phyloP scores from a whole-genome alignment of 2,329 filamentous ascomycete genomes.

The Aspergillus sp. region DNA sequence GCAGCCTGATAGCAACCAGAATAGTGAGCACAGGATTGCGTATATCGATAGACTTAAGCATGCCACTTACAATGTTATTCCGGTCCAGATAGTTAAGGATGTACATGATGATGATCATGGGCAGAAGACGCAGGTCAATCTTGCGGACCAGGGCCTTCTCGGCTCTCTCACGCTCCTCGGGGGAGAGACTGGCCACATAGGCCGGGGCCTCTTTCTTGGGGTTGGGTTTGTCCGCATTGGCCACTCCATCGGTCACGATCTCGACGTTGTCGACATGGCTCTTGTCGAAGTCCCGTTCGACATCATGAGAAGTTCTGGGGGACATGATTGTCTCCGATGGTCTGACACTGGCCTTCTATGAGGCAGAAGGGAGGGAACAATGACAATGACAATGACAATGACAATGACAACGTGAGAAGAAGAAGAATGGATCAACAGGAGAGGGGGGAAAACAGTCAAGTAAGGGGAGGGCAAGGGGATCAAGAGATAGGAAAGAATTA shows the following conservation, averaged over 20 bases:
- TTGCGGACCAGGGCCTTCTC: constrained; percentile 67
- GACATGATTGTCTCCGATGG: constrained; percentile 21
- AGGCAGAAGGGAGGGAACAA: background rate
- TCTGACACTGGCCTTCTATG: background rate
- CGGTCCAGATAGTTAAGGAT: constrained; percentile 72
- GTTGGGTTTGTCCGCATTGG: constrained; percentile 30
- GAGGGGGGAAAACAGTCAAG: background rate
- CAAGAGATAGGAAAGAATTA: background rate
- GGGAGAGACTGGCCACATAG: constrained; percentile 48
- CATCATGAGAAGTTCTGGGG: constrained; percentile 18
- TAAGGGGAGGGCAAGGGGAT: background rate
- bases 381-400: background rate
- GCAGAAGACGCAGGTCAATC: constrained; percentile 68
- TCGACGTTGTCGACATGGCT: constrained; percentile 28
- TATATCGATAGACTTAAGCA: background rate
- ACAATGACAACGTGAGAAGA: background rate
- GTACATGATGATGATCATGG: constrained; percentile 72
- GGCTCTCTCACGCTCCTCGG: constrained; percentile 54
- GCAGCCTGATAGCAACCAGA: constrained; percentile 20
- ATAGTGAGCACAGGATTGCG: background rate
- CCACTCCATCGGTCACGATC: constrained; percentile 19
- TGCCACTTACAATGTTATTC: constrained; percentile 56
- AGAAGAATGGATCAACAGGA: background rate
- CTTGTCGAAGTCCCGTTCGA: constrained; percentile 28
- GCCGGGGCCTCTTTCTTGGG: constrained; percentile 32